Evolutionary conservation across 768 basidiomycete species (phyloP).

Genomic region (Xerocomellus intermedius): DNA sequence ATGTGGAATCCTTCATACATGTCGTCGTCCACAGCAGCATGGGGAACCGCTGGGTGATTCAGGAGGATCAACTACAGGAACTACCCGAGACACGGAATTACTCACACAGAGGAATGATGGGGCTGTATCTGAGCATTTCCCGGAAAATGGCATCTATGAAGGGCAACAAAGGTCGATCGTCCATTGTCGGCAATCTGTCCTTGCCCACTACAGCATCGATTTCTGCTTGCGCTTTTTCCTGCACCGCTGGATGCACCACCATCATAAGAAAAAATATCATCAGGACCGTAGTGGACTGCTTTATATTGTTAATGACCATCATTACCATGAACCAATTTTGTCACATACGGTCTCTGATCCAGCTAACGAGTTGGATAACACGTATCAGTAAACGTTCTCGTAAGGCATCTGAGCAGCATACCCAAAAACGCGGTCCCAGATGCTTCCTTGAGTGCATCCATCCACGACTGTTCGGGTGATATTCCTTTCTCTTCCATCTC

Average conservation of each 20-base stretch:
- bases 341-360: conserved; percentile 4
- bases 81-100: background rate
- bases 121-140: background rate
- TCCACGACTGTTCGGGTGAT: no score
- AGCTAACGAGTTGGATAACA: background rate
- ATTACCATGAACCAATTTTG: background rate
- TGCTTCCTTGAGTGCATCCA: no score
- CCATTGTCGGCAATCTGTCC: no score
- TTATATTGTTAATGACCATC: background rate
- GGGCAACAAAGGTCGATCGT: conserved; percentile 9
- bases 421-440: no score
- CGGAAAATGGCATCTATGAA: conserved; percentile 5
- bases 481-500: background rate
- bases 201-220: conserved; percentile 7
- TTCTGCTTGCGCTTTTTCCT: conserved; percentile 5
- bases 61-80: background rate
- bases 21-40: conserved; percentile 36
- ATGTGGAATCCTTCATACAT: conserved; percentile 46
- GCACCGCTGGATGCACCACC: background rate
- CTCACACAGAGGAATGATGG: conserved; percentile 6
- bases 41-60: conserved; percentile 25
- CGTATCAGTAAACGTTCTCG: background rate
- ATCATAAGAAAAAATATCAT: conserved; percentile 15
- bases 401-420: no score
- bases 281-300: background rate